phyloP scores from a whole-genome alignment of 139 green algal genomes.

The Tetraselmis striata region DNA sequence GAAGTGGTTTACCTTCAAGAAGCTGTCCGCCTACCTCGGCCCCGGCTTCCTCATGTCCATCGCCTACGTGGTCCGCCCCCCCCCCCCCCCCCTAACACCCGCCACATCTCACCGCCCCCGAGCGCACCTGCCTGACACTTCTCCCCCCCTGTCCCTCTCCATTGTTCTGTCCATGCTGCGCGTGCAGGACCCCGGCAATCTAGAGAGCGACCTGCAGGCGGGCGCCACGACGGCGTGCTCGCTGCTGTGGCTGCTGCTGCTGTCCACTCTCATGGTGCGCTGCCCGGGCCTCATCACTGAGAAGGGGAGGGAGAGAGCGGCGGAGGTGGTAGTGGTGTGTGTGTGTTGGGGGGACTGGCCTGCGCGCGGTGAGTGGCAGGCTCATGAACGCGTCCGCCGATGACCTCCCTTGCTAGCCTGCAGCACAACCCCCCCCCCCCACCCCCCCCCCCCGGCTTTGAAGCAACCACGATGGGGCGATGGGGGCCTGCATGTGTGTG shows the following conservation, averaged over 20 bases:
- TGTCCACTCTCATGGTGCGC: slow-evolving; percentile 60
- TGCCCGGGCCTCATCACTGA: neutral
- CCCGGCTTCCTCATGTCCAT: slow-evolving; percentile 82
- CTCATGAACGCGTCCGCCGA: too few relatives aligned
- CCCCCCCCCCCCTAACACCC: neutral
- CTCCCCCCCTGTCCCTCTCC: neutral
- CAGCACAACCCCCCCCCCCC: too few relatives aligned
- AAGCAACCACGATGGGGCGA: too few relatives aligned
- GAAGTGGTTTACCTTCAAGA: slow-evolving; percentile 30
- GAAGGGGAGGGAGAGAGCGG: neutral
- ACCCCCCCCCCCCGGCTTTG: too few relatives aligned
- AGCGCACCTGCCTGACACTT: neutral
- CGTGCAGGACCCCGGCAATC: slow-evolving; percentile 79
- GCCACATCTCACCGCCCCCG: neutral
- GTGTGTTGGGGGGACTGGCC: too few relatives aligned
- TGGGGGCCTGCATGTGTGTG: too few relatives aligned
- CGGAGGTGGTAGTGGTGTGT: neutral
- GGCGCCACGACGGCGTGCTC: slow-evolving; percentile 53
- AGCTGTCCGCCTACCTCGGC: slow-evolving; percentile 46
- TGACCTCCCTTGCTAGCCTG: too few relatives aligned
- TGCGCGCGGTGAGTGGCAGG: too few relatives aligned
- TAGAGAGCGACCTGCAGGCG: slow-evolving; percentile 78
- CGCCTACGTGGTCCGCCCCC: slow-evolving; percentile 60
- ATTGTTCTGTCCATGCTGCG: neutral
- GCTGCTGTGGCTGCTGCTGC: slow-evolving; percentile 81